Conservation (phyloP, 192 early-diverging fungal species). For the Backusella parvicylindrica region DNA sequence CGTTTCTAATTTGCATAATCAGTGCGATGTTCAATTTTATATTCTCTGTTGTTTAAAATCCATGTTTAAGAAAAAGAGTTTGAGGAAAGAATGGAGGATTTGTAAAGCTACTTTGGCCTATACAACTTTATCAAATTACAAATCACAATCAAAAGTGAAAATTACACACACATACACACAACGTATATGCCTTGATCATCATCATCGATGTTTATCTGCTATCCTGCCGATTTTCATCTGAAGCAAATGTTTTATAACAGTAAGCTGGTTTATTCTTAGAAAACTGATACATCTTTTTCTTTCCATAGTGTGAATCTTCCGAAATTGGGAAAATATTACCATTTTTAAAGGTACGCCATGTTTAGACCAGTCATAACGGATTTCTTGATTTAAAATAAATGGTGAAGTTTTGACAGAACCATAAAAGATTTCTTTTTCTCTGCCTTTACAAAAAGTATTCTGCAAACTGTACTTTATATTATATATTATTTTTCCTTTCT, state of each 20-base stretch:
- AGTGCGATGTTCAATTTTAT: too few relatives aligned
- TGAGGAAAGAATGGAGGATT: too few relatives aligned
- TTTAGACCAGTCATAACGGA: background rate
- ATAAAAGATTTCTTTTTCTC: background rate
- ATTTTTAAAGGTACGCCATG: background rate
- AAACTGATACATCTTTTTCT: background rate
- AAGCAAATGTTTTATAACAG: background rate
- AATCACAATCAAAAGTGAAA: background rate
- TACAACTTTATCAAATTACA: background rate
- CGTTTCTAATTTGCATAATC: too few relatives aligned
- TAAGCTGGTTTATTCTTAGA: background rate
- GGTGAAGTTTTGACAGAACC: conserved; percentile 1
- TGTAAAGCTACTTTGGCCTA: too few relatives aligned
- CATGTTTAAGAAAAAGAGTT: too few relatives aligned
- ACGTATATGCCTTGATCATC: background rate
- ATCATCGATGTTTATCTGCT: background rate
- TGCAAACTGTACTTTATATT: background rate
- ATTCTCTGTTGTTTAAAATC: too few relatives aligned
- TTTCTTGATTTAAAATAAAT: conserved; percentile 1
- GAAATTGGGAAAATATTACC: background rate
- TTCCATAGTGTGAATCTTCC: conserved; percentile 2
- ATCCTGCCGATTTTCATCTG: background rate
- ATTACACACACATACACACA: background rate
- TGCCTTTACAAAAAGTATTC: background rate
- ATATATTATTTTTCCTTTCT: background rate